Base-by-base conservation (phyloP, 192 early-diverging fungal species). In the Linnemannia zychae region DNA sequence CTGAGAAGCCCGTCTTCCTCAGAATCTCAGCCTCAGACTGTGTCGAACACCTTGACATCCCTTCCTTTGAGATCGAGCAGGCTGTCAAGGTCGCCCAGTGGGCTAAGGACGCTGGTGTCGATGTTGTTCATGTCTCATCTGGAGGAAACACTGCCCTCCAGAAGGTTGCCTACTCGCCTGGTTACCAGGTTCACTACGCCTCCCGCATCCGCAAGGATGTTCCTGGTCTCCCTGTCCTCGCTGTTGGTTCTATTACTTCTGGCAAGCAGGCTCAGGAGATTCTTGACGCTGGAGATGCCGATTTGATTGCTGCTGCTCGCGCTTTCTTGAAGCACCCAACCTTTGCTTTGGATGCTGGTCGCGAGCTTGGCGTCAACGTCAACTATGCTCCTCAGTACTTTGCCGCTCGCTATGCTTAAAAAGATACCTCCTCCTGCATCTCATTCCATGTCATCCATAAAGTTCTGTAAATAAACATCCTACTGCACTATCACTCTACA, bases 51-150 rank as follows among this genome's bases (percentile, higher is more conserved):
- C 44, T 85, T 47, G 80, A 88, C 2, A 50, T 72, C 2, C 60
- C 77, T 0, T 88, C 89, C 1, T 96, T 95, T 94, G 92, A 94
- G 80, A 78, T 90, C 40, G 91, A 97, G 36, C 96, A 99, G 49
- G 91, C 94, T 16, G 88, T 95, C 2, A 88, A 90, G 77, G 83
- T 97, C 31, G 76, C 93, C n/a, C 87, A 85, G 24, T 74, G 87
- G 38, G 89, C 98, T 11, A 84, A 91, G n/a, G 79, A 74, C 0
- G 87, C 91, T 16, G 97, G 97, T 37, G 95, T 99, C 1, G 98
- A 99, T 86, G 81, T 98, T 18, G 70, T 99, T 50, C 97, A 99
- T 79, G 89, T 91, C 69, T 98, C 97, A 6, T 90, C 93, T 7
- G 96, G 93, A 38, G 98, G 95, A n/a, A 94, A 90, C 75, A 88